A percentile compares a stretch with the other conserved stretches of the same genome.
Evolutionary conservation across 352 stramenopile genomes (phyloP).

Genomic region (Phytopythium cucurbitacearum): DNA sequence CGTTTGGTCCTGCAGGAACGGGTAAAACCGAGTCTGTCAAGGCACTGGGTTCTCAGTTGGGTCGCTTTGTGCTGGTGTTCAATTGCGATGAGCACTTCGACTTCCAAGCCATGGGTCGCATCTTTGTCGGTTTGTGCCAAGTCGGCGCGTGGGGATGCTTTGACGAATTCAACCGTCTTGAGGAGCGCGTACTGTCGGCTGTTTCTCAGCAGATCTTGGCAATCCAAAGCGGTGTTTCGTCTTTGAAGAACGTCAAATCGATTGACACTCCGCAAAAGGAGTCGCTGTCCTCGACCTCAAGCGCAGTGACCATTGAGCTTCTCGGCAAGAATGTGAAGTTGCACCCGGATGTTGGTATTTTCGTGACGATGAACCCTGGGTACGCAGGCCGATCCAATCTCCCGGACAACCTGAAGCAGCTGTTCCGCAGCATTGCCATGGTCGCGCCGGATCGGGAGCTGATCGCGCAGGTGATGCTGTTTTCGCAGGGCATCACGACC

Average conservation of each 20-base stretch:
- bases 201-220: conserved; percentile 99
- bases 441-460: conserved; percentile 98
- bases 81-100: conserved; percentile 99
- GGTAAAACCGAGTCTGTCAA: conserved; percentile 99
- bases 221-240: conserved; percentile 97
- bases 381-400: conserved; percentile 98
- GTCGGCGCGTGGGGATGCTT: conserved; percentile 99
- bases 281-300: conserved; percentile 7
- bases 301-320: conserved; percentile 88
- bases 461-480: conserved; percentile 99
- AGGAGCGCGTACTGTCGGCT: conserved; percentile 98
- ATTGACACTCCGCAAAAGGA: conserved; percentile 6
- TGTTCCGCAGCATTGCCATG: conserved; percentile 99
- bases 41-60: conserved; percentile 97
- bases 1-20: conserved; percentile 98
- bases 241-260: conserved; percentile 63
- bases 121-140: conserved; percentile 99
- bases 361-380: conserved; percentile 99
- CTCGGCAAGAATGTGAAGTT: conserved; percentile 94
- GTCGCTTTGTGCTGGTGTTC: conserved; percentile 99
- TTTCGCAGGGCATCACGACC: conserved; percentile 98
- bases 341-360: conserved; percentile 98
- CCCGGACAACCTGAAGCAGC: conserved; percentile 98
- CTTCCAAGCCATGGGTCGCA: conserved; percentile 99
- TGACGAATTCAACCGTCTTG: conserved; percentile 99